Base-by-base conservation (phyloP, 2,329 filamentous ascomycete species). In the Colletotrichum truncatum region DNA sequence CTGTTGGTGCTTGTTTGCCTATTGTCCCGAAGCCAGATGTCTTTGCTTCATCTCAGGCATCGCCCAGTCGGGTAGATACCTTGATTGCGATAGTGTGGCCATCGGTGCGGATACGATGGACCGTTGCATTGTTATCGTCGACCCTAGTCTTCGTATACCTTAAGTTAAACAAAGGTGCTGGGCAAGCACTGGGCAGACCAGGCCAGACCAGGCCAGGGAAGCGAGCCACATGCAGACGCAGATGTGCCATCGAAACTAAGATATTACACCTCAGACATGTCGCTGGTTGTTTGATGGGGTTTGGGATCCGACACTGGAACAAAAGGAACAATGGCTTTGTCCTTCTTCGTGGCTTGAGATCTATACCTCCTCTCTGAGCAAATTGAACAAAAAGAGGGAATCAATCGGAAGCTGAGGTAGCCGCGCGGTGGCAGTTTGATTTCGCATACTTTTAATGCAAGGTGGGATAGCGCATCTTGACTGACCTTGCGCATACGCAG, bases 1-100 rank as follows among this genome's bases (percentile, higher is more conserved):
- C 26, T 21, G 10, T 49, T 18, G 18, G 26, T 34, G 32, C 26
- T 49, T n/a, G n/a, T n/a, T n/a, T 32, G 21, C 34, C 25, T 49
- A 18, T 26, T 41, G 23, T 48, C 48, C 32, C 48, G 11, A 38
- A 46, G 43, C 43, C 26, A 39, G 45, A 62, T 49, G 61, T 38
- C 39, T 48, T n/a, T 60, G 46, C 39, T 53, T 64, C 32, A 60
- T 64, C 55, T 60, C 38, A 30, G 55, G 39, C 39, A 48, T 39
- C 41, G 41, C 18, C 39, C 28, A 49, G 46, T 16, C 43, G 26
- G n/a, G 25, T 34, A 18, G 25, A 16, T 38, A 30, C 32, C 10
- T 11, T 18, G 30, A 16, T 18, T 12, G 32, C 25, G n/a, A n/a
- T n/a, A n/a, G n/a, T 18, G 39, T 28, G 46, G n/a, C 25, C 54